Conservation (phyloP, 441 rosid genomes). For the Aleurites moluccanus region DNA sequence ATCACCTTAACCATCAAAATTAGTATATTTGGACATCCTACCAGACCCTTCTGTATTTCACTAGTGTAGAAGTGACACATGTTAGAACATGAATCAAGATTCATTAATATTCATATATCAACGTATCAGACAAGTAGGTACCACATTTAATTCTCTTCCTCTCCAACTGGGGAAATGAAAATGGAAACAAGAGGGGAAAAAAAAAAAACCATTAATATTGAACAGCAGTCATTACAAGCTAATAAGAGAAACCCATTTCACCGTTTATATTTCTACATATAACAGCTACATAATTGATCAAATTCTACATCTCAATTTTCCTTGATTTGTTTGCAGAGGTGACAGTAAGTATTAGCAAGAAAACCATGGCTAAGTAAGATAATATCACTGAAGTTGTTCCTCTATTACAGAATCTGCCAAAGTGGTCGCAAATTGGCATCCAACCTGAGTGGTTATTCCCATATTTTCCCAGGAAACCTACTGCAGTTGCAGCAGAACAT, state of each 20-base stretch:
- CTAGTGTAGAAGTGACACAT: background rate
- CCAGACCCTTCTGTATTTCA: background rate
- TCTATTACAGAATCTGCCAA: constrained; percentile 43
- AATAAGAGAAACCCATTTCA: background rate
- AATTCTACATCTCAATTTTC: constrained; percentile 26
- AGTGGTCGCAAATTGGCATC: constrained; percentile 56
- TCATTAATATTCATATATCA: background rate
- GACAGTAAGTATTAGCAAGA: constrained; percentile 46
- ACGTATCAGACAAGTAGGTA: background rate
- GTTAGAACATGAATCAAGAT: background rate
- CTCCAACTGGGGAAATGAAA: background rate
- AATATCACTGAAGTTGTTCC: constrained; percentile 32
- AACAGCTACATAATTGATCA: background rate
- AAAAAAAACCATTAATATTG: background rate
- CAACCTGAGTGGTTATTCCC: constrained; percentile 67
- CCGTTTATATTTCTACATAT: background rate
- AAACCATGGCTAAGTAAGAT: constrained; percentile 34
- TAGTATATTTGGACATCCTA: background rate
- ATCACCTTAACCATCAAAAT: too few relatives aligned
- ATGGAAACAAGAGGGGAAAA: background rate
- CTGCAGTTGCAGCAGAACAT: constrained; percentile 45
- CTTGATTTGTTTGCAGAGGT: constrained; percentile 47
- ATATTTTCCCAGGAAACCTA: constrained; percentile 48
- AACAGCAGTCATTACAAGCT: background rate
- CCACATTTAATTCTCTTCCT: background rate